Base-by-base conservation (phyloP, 805 yeast species). In the Wickerhamiella spandovensis region DNA sequence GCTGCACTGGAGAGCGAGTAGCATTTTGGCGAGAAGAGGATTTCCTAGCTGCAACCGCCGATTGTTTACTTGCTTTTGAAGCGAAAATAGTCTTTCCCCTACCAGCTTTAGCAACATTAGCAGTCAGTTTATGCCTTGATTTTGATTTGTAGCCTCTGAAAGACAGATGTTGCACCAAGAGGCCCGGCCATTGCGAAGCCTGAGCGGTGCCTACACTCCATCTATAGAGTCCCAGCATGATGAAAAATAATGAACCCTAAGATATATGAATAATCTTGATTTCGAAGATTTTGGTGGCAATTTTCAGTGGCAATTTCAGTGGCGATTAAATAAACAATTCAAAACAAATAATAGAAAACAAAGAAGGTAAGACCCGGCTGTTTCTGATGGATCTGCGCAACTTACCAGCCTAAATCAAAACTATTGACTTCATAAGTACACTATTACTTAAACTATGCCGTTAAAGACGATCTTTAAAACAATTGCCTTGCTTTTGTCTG, bases 11-110 rank as follows among this genome's bases (percentile, higher is more conserved):
- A 3, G 47, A 25, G 37, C 39, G 35, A 28, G 48, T n/a, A 22
- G 57, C 51, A 7, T 55, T 54, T 21, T 46, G 45, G 44, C 47
- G 30, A 42, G 28, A 1, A 44, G 17, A 3, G 48, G 32, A 17
- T 38, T 44, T 46, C 9, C 45, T 32, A 23, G 32, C 25, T 3
- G 43, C 25, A 9, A 9, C 4, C 5, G 45, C 32, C 10, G 45
- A n/a, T 5, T 15, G 30, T 8, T 20, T 20, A 18, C 32, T 24
- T 2, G 35, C n/a, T 5, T 18, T 13, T 2, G 28, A 17, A 12
- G 46, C 46, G n/a, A 44, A 8, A 7, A 44, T 23, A 2, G 46
- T 44, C 18, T 44, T 44, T 22, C 46, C 46, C 12, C 13, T 15
- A 3, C 46, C 46, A 5, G 43, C 22, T 39, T 39, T 21, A 7